Base-by-base conservation (phyloP, 192 early-diverging fungal genomes). In the Diversispora epigaea region DNA sequence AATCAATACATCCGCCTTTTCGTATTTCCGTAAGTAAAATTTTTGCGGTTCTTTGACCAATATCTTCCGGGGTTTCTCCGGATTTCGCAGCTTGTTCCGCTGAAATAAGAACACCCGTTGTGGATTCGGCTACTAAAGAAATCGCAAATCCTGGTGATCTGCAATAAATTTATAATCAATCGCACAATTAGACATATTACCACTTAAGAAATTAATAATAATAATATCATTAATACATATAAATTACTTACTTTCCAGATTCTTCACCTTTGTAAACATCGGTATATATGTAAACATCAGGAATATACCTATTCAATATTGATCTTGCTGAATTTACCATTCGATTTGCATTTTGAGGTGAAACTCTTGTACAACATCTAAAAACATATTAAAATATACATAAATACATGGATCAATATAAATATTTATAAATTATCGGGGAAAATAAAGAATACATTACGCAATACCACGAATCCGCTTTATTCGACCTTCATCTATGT, bases 191-290 rank as follows among this genome's bases (percentile, higher is more conserved):
- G 40, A 32, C 4, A 52, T 73, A 22, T 41, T 5, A 14, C 15
- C 3, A 32, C 25, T 32, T 1, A 32, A 32, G 2, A 32, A 32
- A 32, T 32, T 32, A 32, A 32, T 32, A 32, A 32, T 32, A 32
- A 32, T 32, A 32, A 32, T 32, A 32, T 32, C 25, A 32, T 32
- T 32, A 32, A 50, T 50, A 14, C 6, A 5, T 50, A 50, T 50
- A 17, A 10, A 17, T 65, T 68, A 76, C 80, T 77, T 75, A 84
- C 67, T 90, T 80, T 45, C 97, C 96, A 17, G 92, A 91, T 73
- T 99, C 95, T 8, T 90, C 92, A n/a, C 97, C 96, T 78, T 96
- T 95, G 80, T 93, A 98, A 58, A 96, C 93, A 83, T 98, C 97
- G 32, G 97, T 96, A 82, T 96, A 97, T 66, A 99, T 91, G 78